Evolutionary conservation across 441 rosid species (phyloP), one percentile per base, ranked within the genome.

Genomic region (Brassica hybrid): DNA sequence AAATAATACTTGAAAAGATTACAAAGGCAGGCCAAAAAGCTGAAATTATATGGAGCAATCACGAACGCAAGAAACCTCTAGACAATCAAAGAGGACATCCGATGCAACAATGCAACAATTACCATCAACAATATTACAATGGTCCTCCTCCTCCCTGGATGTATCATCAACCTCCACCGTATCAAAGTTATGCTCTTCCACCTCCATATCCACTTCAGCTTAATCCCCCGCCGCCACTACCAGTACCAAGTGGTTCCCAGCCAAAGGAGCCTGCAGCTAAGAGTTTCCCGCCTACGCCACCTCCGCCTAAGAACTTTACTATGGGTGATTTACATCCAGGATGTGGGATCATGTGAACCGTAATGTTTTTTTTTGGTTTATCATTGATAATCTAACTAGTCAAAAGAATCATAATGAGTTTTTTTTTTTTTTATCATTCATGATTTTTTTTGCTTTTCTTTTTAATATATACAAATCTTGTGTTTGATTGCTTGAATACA

Each of bases 271-370:
- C 75, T 2, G 70, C 9, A 27, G 48, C 80, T 63, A 76, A 70
- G 71, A 25, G 14, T 36, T 76, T 76, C 17, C 80, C 80, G 3
- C 80, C 71, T 6, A 69, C 75, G 43, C 75, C 80, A 5, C 4
- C 70, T 52, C 75, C 80, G 2, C 80, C 75, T 25, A 76, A 70
- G 23, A 52, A 76, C 48, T 76, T 70, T 54, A 10, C 43, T 0
- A 62, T 76, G 70, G 80, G 80, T 52, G 80, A 76, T 70, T 76
- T 76, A 41, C 75, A 63, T 12, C 3, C 6, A 23, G 66, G 72
- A 67, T 76, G 79, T 52, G 25, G 0, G 10, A 62, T 76, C 18
- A 52, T 69, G 79, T 69, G 60, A 76, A 67, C 7, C 32, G 7
- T 59, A 21, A 0, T 21, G 7, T 12, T 5, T 27, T 58, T 59